Evolutionary conservation across 2,329 filamentous ascomycete species (phyloP).

Genomic region (Albifimbria verrucaria): DNA sequence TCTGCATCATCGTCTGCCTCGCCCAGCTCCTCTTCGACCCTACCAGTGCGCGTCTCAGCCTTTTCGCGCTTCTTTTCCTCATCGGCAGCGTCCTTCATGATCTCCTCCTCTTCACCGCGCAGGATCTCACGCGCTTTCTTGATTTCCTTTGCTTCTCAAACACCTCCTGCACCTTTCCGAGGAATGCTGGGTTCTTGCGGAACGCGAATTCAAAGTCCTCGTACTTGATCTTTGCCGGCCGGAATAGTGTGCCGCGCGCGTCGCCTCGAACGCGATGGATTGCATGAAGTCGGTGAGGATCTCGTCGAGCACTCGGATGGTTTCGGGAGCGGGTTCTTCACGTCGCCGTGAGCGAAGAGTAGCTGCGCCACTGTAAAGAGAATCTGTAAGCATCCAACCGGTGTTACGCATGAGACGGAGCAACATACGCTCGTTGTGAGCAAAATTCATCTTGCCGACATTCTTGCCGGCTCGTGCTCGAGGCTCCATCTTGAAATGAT

Average conservation of each 20-base stretch:
- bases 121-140: slow-evolving; percentile 78
- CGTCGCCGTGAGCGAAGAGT: slow-evolving; percentile 78
- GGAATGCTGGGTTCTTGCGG: slow-evolving; percentile 76
- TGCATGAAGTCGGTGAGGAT: slow-evolving; percentile 97
- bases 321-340: slow-evolving; percentile 76
- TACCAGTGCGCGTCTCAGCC: slow-evolving; percentile 19
- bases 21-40: slow-evolving; percentile 48
- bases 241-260: slow-evolving; percentile 78
- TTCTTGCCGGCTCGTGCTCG: slow-evolving; percentile 75
- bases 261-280: slow-evolving; percentile 86
- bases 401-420: neutral
- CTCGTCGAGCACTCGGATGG: slow-evolving; percentile 85
- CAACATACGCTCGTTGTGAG: slow-evolving; percentile 63
- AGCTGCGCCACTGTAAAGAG: slow-evolving; percentile 58
- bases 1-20: slow-evolving; percentile 50
- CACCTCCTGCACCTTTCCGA: slow-evolving; percentile 87
- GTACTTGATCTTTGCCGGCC: slow-evolving; percentile 96
- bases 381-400: neutral
- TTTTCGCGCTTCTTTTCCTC: slow-evolving; percentile 37
- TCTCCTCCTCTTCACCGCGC: slow-evolving; percentile 61
- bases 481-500: slow-evolving; percentile 61
- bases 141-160: slow-evolving; percentile 85
- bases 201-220: slow-evolving; percentile 97
- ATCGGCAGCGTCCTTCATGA: slow-evolving; percentile 50
- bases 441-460: slow-evolving; percentile 81